phyloP scores from a whole-genome alignment of 192 early-diverging fungal species.

The Dissophora globulifera region DNA sequence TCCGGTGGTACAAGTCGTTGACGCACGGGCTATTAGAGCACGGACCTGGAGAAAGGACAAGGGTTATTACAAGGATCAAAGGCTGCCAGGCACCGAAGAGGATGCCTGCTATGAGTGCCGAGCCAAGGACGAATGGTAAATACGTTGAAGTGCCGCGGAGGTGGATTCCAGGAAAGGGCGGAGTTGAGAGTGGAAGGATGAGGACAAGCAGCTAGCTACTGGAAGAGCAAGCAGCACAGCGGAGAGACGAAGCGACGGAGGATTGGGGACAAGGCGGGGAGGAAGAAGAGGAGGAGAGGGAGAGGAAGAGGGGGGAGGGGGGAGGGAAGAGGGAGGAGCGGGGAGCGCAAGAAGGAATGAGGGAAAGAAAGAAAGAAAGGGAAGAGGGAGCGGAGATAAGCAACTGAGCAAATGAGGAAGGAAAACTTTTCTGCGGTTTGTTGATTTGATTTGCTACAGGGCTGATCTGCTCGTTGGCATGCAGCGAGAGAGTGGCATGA shows the following conservation, averaged over 20 bases:
- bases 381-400: slow-evolving; percentile 1
- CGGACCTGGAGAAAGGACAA: background rate
- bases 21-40: slow-evolving; percentile 12
- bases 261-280: background rate
- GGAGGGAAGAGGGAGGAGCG: slow-evolving; percentile 4
- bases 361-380: slow-evolving; percentile 2
- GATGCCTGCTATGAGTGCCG: too few relatives aligned
- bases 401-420: background rate
- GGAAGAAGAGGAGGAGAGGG: background rate
- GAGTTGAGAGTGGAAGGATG: background rate
- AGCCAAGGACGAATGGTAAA: too few relatives aligned
- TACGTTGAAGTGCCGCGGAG: too few relatives aligned
- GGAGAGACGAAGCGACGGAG: background rate
- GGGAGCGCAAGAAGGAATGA: background rate
- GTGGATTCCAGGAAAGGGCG: too few relatives aligned
- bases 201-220: background rate
- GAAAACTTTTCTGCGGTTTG: slow-evolving; percentile 2
- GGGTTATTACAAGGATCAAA: too few relatives aligned
- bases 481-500: too few relatives aligned
- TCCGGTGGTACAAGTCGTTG: background rate
- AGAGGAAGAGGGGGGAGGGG: background rate
- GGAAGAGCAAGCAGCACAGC: background rate
- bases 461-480: too few relatives aligned
- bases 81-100: too few relatives aligned
- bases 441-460: background rate